Conservation (phyloP, 352 stramenopile genomes). For the Phytopythium kandeliae region DNA sequence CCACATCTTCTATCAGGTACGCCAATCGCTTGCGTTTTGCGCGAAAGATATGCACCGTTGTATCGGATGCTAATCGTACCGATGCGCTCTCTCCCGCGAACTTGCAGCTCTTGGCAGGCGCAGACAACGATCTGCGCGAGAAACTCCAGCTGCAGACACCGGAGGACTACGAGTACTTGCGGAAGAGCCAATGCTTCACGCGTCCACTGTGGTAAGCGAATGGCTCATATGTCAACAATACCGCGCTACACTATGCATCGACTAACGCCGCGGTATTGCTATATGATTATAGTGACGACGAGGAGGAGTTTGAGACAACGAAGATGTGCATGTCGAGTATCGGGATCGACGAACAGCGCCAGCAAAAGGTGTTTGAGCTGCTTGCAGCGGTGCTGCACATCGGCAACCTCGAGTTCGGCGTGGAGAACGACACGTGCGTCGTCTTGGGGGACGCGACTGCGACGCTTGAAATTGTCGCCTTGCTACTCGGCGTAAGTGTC, state of each 20-base stretch:
- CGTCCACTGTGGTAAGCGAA: conserved; percentile 45
- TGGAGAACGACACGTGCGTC: conserved; percentile 79
- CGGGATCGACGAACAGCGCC: conserved; percentile 72
- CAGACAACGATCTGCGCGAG: conserved; percentile 58
- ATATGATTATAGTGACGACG: conserved; percentile 38
- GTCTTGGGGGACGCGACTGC: conserved; percentile 36
- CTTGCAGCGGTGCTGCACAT: conserved; percentile 83
- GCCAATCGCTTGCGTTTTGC: background rate
- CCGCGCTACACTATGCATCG: too few species aligned
- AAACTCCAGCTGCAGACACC: conserved; percentile 68
- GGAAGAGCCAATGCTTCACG: conserved; percentile 83
- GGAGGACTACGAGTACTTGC: conserved; percentile 84
- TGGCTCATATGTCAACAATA: background rate
- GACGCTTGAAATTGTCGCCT: conserved; percentile 59
- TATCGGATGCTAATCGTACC: too few species aligned
- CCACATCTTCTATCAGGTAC: conserved; percentile 96
- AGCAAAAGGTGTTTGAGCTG: conserved; percentile 84
- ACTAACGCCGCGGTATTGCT: background rate
- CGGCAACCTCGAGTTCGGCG: conserved; percentile 82
- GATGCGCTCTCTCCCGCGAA: too few species aligned
- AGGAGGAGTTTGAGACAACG: conserved; percentile 81
- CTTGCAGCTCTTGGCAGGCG: conserved; percentile 65
- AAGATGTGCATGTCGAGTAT: conserved; percentile 85
- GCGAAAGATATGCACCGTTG: too few species aligned
- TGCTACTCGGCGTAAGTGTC: conserved; percentile 69